Conservation (phyloP, 2,329 filamentous ascomycete species). For the Cercospora sojina region DNA sequence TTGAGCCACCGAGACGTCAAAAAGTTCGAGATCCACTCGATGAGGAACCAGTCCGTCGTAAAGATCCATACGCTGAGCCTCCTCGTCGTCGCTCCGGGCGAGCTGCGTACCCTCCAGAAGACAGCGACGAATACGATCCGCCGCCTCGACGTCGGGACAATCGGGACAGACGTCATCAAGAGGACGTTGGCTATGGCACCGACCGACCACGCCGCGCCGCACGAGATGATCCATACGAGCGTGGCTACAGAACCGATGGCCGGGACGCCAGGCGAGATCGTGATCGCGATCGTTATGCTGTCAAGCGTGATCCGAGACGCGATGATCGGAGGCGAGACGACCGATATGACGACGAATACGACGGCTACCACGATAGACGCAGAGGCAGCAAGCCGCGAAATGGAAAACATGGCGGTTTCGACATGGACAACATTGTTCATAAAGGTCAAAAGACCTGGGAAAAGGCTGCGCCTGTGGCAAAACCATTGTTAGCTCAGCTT, state of each 20-base stretch:
- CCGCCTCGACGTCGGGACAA: constrained; percentile 21
- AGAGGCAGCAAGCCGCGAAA: constrained; percentile 20
- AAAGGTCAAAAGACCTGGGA: constrained; percentile 36
- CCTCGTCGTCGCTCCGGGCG: constrained; percentile 18
- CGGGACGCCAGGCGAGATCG: constrained; percentile 29
- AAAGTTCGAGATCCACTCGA: constrained; percentile 19
- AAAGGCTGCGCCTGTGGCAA: constrained; percentile 35
- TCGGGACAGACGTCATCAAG: constrained; percentile 24
- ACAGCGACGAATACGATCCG: constrained; percentile 26
- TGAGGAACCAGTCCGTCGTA: constrained; percentile 21
- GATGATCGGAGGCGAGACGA: constrained; percentile 18
- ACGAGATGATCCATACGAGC: constrained; percentile 30
- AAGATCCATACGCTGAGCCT: constrained; percentile 25
- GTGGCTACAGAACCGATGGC: constrained; percentile 35
- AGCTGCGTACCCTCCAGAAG: constrained; percentile 18
- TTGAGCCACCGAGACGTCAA: constrained; percentile 17
- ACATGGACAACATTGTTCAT: constrained; percentile 30
- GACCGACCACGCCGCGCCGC: constrained; percentile 30
- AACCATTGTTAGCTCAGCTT: constrained; percentile 32
- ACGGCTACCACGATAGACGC: constrained; percentile 19
- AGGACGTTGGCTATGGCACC: constrained; percentile 33
- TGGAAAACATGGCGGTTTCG: constrained; percentile 13
- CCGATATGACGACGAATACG: constrained; percentile 21
- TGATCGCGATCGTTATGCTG: constrained; percentile 26
- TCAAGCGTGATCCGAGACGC: constrained; percentile 22